Percentiles rank a stretch among this genome's conserved stretches.
These are phyloP conservation scores for Leonotis leonurus DNA, from an alignment of 257 asterid genomes.

Conservation along the genomic window DNA sequence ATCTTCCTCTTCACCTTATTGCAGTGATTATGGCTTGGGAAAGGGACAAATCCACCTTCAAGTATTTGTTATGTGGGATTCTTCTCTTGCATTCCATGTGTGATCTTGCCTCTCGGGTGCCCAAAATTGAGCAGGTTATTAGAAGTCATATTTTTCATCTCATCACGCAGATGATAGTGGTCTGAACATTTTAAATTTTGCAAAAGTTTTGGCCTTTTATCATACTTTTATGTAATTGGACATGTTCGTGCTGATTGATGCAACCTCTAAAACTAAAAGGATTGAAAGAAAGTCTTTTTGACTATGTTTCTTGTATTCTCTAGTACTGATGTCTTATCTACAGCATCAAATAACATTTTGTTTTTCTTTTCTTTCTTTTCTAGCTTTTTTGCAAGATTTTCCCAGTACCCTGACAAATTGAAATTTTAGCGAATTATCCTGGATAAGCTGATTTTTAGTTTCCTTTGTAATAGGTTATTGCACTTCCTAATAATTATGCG, in stretches of 20 bases:
- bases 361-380: background rate
- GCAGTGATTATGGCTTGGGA: constrained; percentile 77
- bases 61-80: constrained; percentile 84
- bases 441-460: background rate
- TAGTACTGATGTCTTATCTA: background rate
- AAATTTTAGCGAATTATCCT: background rate
- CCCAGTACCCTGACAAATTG: background rate
- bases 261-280: background rate
- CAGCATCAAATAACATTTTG: background rate
- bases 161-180: background rate
- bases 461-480: background rate
- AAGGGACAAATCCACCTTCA: constrained; percentile 59
- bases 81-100: constrained; percentile 78
- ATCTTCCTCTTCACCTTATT: constrained; percentile 85
- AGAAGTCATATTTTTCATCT: constrained; percentile 8
- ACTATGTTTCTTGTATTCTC: background rate
- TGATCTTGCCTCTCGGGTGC: constrained; percentile 85
- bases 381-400: no score
- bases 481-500: background rate
- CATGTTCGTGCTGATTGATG: background rate
- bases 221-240: background rate
- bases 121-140: constrained; percentile 81
- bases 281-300: background rate
- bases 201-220: background rate
- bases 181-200: background rate